Evolutionary conservation across 164 flowering plant species (phyloP), one percentile per base, ranked within the genome.

Genomic region (Malania oleifera): DNA sequence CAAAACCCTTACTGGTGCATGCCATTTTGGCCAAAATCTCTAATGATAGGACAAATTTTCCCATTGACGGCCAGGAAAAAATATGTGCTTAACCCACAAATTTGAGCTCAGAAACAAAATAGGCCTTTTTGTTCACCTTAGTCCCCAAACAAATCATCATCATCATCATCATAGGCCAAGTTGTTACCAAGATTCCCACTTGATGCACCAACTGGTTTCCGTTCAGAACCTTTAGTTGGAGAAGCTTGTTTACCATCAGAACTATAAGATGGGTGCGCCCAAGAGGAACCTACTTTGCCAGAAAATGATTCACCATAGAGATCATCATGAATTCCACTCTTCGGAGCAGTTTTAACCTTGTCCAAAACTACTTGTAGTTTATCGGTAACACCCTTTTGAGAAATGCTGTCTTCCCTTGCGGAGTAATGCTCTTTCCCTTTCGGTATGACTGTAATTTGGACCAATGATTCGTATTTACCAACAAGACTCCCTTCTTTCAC

Each of bases 401-500:
- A 57, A 37, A 56, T 17, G 27, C 51, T 67, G 7, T 71, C 83
- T 65, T 82, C 91, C 67, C 66, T 79, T 2, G 51, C 29, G 35
- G 82, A 54, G 15, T 24, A 22, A 14, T 65, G 83, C 45, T 77
- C 95, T 71, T 85, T 85, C 35, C 91, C 89, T 77, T 88, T 87
- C 3, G 99, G 99, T 66, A 93, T 81, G n/a, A 95, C 74, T 1
- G 88, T 87, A 51, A 70, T 66, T 63, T 87, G 96, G 19, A 95
- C 95, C 63, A 91, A 90, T 24, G 97, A 86, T 62, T 89, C 96
- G 51, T 91, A 95, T 72, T 95, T 95, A 19, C 99, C 99, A 44
- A 89, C 99, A 56, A 95, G 97, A 71, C 96, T 89, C 50, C 98
- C 99, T 78, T 91, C 99, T 73, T 86, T 89, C 34, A 91, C 86